Evolutionary conservation across 1,284 basidiomycete species (phyloP).

Genomic region (Cystobasidium sp.): DNA sequence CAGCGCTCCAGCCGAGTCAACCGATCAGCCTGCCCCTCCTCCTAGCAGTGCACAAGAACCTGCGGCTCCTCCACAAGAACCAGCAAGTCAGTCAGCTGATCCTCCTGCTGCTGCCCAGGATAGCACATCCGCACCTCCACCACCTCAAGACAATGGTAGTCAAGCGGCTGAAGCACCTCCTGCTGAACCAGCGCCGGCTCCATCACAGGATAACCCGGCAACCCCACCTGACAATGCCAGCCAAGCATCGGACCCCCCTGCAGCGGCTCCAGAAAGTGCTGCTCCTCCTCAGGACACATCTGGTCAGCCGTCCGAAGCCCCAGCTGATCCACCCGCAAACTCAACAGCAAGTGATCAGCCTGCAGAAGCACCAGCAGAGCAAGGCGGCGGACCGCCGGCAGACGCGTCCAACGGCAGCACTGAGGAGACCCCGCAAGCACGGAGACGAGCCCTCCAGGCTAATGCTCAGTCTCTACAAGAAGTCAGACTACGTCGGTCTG

Average conservation of each 20-base stretch:
- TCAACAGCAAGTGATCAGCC: neutral
- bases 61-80: neutral
- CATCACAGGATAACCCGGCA: neutral
- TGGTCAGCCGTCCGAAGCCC: neutral
- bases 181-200: neutral
- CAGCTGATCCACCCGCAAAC: neutral
- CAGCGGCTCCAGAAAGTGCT: neutral
- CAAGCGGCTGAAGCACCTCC: neutral
- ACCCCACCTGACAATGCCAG: neutral
- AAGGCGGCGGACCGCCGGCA: neutral
- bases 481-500: neutral
- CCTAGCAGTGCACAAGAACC: neutral
- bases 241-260: neutral
- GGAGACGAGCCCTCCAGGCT: neutral
- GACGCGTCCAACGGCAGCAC: no score
- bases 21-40: neutral
- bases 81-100: neutral
- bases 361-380: neutral
- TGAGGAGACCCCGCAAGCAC: neutral
- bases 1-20: no score
- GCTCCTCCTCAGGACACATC: neutral
- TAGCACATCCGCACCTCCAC: neutral
- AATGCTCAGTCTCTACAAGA: neutral
- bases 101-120: neutral
- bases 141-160: neutral